Evolutionary conservation across 1,139 yeast genomes (phyloP).

Genomic region (Magnusiomyces clavatus): DNA sequence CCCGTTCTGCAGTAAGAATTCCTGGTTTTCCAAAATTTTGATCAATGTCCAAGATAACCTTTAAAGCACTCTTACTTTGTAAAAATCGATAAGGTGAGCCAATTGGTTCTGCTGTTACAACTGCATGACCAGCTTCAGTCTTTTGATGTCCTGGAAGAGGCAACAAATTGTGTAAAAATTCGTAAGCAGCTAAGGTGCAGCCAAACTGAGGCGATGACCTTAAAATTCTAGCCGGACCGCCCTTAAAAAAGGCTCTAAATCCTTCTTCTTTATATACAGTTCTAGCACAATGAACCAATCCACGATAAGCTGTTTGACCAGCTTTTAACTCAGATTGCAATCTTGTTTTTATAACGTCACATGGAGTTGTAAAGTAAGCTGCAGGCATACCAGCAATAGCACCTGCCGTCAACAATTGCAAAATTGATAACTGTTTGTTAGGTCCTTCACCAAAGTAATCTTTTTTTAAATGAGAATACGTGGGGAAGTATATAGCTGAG

Average conservation of each 20-base stretch:
- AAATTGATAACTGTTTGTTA: constrained; percentile 51
- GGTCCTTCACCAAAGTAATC: constrained; percentile 82
- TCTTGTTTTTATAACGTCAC: constrained; percentile 94
- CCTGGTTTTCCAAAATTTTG: constrained; percentile 39
- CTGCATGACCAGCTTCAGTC: constrained; percentile 38
- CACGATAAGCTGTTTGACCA: constrained; percentile 70
- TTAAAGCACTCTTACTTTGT: constrained; percentile 38
- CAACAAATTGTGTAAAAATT: constrained; percentile 58
- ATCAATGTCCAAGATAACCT: constrained; percentile 39
- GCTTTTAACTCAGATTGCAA: constrained; percentile 76
- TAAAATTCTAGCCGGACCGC: constrained; percentile 90
- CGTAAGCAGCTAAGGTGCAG: constrained; percentile 93
- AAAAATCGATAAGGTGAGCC: constrained; percentile 33
- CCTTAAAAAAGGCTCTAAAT: constrained; percentile 80
- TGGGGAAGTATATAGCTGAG: constrained; percentile 94
- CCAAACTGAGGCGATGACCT: constrained; percentile 98
- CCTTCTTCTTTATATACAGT: constrained; percentile 77
- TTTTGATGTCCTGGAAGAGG: constrained; percentile 40
- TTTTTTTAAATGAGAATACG: constrained; percentile 87
- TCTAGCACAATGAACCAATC: constrained; percentile 67
- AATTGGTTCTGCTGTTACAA: constrained; percentile 31
- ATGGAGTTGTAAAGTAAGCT: constrained; percentile 92
- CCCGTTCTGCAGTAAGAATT: constrained; percentile 26
- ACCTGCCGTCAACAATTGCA: constrained; percentile 82
- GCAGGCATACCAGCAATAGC: constrained; percentile 98